Conservation (phyloP, 106 monocot species). For the Dioscorea zingiberensis region DNA sequence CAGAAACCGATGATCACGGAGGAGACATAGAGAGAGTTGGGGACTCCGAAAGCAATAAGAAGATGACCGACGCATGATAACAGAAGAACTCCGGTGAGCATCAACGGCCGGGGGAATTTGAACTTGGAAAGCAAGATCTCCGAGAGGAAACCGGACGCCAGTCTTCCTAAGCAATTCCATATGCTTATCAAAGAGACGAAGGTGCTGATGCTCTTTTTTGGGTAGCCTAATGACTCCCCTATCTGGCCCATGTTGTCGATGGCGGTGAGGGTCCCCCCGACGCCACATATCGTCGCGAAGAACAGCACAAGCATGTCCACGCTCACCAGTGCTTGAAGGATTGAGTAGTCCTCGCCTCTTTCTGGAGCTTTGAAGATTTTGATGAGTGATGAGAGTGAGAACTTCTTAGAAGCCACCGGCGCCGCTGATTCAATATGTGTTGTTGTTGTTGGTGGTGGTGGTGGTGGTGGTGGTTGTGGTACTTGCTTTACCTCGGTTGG, state of each 20-base stretch:
- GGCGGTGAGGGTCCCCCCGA: slow-evolving; percentile 48
- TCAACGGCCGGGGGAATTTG: slow-evolving; percentile 35
- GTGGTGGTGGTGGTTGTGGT: neutral
- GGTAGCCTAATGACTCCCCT: slow-evolving; percentile 46
- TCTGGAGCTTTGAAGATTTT: slow-evolving; percentile 7
- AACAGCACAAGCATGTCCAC: slow-evolving; percentile 41
- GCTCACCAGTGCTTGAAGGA: slow-evolving; percentile 23
- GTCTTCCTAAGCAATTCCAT: slow-evolving; percentile 42
- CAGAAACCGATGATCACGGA: slow-evolving; percentile 47
- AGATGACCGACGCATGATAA: slow-evolving; percentile 43
- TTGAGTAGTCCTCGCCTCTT: slow-evolving; percentile 25
- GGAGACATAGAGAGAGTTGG: slow-evolving; percentile 26
- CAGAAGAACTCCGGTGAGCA: slow-evolving; percentile 31
- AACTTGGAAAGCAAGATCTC: slow-evolving; percentile 37
- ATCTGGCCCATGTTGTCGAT: slow-evolving; percentile 74
- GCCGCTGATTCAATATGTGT: too few relatives aligned
- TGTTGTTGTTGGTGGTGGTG: neutral
- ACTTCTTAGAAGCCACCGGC: neutral
- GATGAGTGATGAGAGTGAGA: neutral
- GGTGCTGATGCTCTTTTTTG: slow-evolving; percentile 22
- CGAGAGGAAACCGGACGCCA: slow-evolving; percentile 38
- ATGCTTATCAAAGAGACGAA: slow-evolving; percentile 63
- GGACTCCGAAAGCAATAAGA: slow-evolving; percentile 38
- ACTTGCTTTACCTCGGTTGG: neutral
- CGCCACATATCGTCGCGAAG: slow-evolving; percentile 34